A percentile compares a stretch with the other conserved stretches of the same genome.
Evolutionary conservation across 176 grass and related monocot genomes (phyloP).

Genomic region (Hsuehochloa calcarea): DNA sequence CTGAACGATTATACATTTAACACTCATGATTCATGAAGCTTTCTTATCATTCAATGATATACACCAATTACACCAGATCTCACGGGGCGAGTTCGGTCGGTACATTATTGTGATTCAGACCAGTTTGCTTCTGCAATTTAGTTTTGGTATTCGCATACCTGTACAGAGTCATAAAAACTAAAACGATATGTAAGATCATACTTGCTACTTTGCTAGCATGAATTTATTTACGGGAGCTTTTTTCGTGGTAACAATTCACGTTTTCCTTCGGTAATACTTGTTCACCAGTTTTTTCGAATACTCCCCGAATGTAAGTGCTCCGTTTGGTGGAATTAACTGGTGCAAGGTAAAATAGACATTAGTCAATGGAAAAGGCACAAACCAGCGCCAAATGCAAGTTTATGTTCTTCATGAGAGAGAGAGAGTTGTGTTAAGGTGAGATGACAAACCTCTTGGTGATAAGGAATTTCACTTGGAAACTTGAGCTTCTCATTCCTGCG

Average conservation of each 20-base stretch:
- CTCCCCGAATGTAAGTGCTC: constrained; percentile 78
- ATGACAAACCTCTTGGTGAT: constrained; percentile 75
- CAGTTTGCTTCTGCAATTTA: neutral
- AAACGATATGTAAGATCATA: neutral
- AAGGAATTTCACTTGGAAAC: constrained; percentile 64
- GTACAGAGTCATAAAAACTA: neutral
- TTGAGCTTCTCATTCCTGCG: constrained; percentile 71
- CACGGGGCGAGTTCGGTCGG: neutral
- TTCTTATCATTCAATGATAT: neutral
- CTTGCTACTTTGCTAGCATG: neutral
- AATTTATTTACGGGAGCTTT: neutral
- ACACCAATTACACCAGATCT: neutral
- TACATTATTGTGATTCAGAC: neutral
- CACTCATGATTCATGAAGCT: neutral
- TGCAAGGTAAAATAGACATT: neutral
- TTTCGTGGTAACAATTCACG: constrained; percentile 14
- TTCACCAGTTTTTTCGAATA: constrained; percentile 68
- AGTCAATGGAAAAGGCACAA: neutral
- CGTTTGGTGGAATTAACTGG: constrained; percentile 72
- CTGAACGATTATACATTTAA: neutral
- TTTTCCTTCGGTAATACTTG: constrained; percentile 65
- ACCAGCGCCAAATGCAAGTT: neutral
- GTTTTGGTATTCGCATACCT: neutral
- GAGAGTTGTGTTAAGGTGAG: neutral
- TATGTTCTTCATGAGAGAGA: neutral